Conservation (phyloP, 164 flowering plant species). For the Sedum album region DNA sequence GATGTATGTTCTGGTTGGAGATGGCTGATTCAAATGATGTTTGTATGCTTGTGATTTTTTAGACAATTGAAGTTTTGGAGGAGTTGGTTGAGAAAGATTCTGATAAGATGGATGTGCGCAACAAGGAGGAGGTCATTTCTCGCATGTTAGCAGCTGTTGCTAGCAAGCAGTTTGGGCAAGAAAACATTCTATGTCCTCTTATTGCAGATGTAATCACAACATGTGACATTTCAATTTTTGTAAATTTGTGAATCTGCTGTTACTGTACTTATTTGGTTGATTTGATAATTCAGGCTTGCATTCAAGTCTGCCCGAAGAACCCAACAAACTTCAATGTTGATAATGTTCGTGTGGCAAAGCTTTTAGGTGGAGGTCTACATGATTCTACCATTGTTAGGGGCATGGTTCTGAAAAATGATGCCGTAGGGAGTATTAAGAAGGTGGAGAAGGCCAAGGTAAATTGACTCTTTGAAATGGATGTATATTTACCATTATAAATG, state of each 20-base stretch:
- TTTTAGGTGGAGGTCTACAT: no score
- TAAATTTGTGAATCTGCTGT: neutral
- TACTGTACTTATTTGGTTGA: neutral
- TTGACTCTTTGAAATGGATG: neutral
- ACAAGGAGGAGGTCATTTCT: no score
- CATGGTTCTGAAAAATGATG: conserved; percentile 79
- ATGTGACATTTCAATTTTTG: neutral
- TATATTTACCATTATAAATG: neutral
- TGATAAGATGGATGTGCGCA: no score
- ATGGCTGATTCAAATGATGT: neutral
- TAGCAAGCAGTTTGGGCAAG: conserved; percentile 93
- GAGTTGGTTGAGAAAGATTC: no score
- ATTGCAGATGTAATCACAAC: conserved; percentile 49
- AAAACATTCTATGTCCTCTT: conserved; percentile 59
- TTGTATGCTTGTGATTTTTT: conserved; percentile 2
- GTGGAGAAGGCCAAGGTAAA: conserved; percentile 89
- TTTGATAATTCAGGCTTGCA: conserved; percentile 63
- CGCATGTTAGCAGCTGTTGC: conserved; percentile 93
- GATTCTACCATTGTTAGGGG: no score
- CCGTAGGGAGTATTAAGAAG: conserved; percentile 82
- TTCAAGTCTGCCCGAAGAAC: conserved; percentile 97
- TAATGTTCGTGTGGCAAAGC: no score
- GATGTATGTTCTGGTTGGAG: neutral
- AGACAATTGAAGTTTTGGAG: conserved; percentile 63
- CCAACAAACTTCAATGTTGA: no score